Base-by-base conservation (phyloP, 2,329 filamentous ascomycete genomes). In the Chaetomium sp. region DNA sequence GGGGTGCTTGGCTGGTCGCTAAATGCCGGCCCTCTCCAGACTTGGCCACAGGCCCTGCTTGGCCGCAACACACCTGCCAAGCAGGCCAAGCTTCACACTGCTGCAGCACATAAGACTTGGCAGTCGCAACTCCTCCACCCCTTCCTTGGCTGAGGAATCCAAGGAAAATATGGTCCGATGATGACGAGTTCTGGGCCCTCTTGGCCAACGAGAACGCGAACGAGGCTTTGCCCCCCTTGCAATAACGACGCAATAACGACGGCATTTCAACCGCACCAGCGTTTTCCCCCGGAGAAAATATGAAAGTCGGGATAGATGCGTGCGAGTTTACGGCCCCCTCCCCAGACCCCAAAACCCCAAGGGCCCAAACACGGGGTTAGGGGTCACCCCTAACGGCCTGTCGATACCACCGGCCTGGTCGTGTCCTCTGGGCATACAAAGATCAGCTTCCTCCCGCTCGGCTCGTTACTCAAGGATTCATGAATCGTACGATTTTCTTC, bases 401-500 rank as follows among this genome's bases (percentile, higher is more conserved):
- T 56, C 60, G 55, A 53, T 45, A 38, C 53, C 58, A 33, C 49
- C 51, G 35, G 53, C 42, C 62, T 38, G 57, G 50, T 54, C 50
- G 12, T 16, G 16, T 13, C 2, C 29, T n/a, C 13, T 19, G 47
- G 19, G 57, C 54, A 63, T 64, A 67, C 63, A 68, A 68, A 68
- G 60, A 67, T 64, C 60, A 45, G 4, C 57, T 33, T 45, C 31
- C 51, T 67, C 60, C 67, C 63, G 54, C 57, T 49, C 29, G 49
- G 7, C 19, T 16, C 35, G 19, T 51, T 54, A 25, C 19, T 49
- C 27, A 38, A 47, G 53, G 49, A 25, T 55, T 65, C 63, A 50
- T 64, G 51, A 13, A 49, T 65, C 58, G 49, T 68, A 64, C 62
- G 61, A 64, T 65, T 64, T 58, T 31, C 35, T 58, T 57, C 57